phyloP scores from a whole-genome alignment of 208 protist genomes.

The Zelonia costaricensis region DNA sequence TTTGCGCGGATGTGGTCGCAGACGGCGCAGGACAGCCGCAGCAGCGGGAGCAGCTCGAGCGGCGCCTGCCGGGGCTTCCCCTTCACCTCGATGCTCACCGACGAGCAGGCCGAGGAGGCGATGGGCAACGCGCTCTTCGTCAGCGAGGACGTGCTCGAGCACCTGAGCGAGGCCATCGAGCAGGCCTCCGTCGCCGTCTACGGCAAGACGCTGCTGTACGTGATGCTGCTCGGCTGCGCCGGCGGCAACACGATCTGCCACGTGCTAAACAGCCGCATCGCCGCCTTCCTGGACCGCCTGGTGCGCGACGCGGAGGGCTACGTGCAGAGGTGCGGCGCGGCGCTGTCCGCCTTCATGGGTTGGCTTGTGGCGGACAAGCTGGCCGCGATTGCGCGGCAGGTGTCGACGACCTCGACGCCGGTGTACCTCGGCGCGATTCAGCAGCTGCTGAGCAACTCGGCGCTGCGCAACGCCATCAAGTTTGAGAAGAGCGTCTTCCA shows the following conservation, averaged over 20 bases:
- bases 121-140: constrained; percentile 24
- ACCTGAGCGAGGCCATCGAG: constrained; percentile 47
- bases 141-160: constrained; percentile 24
- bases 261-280: constrained; percentile 40
- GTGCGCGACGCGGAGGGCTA: constrained; percentile 76
- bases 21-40: constrained; percentile 18
- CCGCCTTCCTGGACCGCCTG: constrained; percentile 59
- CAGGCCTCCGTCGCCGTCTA: constrained; percentile 51
- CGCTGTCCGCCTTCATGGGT: constrained; percentile 44
- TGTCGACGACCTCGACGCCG: constrained; percentile 44
- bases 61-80: constrained; percentile 4
- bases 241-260: constrained; percentile 48
- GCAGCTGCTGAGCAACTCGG: constrained; percentile 56
- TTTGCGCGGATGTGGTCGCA: constrained; percentile 45
- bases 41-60: constrained; percentile 16
- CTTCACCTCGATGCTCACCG: constrained; percentile 24
- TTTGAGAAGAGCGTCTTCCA: constrained; percentile 57
- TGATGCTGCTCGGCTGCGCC: constrained; percentile 65
- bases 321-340: constrained; percentile 57
- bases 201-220: constrained; percentile 75
- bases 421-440: constrained; percentile 47
- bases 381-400: constrained; percentile 33
- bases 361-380: constrained; percentile 70
- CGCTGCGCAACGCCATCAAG: constrained; percentile 40
- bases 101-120: constrained; percentile 21